Evolutionary conservation across 106 monocot species (phyloP), one percentile per base, ranked within the genome.

Genomic region (Xerophyta viscosa): DNA sequence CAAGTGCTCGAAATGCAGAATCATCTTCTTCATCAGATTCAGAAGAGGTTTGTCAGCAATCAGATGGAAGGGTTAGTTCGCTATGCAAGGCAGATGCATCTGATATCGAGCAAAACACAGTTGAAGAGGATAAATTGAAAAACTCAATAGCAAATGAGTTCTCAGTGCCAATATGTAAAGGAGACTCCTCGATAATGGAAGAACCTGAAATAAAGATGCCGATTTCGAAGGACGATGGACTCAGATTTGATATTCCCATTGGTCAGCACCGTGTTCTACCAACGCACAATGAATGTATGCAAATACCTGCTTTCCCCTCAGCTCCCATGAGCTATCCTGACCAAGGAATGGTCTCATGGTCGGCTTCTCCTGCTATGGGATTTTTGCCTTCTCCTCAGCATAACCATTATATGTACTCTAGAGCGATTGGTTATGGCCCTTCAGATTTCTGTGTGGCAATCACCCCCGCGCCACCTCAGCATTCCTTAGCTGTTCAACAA

Each of bases 1-100:
- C 68, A 27, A 71, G 80, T 60, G 54, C 45, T 24, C 79, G 31
- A 31, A 84, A 75, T 63, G 24, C 48, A 24, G 92, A 81, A 29
- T 83, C 79, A 50, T 80, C 80, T 0, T 79, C 87, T 17, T 81
- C 70, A 18, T 86, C 82, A 39, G 94, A 94, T 67, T 94, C 81
- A 36, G 94, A 94, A 57, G 88, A 87, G 61, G 58, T 66, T 31
- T 62, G 62, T 61, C 90, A 67, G 45, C 71, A 68, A 27, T 74
- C 74, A 31, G 71, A 70, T 41, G 66, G 31, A 56, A 66, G 69
- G 63, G 68, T 60, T 46, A 29, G n/a, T 20, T 54, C 57, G 14
- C 48, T 15, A 24, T 65, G 64, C 42, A 46, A 58, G 56, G 27
- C 20, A 27, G 17, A 30, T 56, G 26, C 42, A 44, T 44, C 37